Base-by-base conservation (phyloP, 768 basidiomycete genomes). In the Kwoniella newhampshirensis region DNA sequence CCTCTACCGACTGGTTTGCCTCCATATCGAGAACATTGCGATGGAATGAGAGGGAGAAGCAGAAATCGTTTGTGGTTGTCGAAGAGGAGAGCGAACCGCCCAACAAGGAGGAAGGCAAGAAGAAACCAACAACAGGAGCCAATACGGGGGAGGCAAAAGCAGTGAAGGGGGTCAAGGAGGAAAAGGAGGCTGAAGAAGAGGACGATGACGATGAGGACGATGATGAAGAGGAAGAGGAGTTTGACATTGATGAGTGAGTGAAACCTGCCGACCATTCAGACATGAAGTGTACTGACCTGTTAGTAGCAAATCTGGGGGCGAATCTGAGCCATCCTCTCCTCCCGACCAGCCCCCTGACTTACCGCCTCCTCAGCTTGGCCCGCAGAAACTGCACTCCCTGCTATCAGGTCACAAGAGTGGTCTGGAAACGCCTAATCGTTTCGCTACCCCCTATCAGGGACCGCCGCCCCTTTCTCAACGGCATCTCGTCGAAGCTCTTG, bases 1-100 rank as follows among this genome's bases (percentile, higher is more conserved):
- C 96, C 73, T 96, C 92, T 18, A 90, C 89, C 2, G 96, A 99
- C 72, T 99, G 96, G 96, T 98, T 99, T 85, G 86, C 91, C 60
- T 84, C 94, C 3, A 98, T 99, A 62, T 90, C 91, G 32, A 84
- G 96, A 21, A 99, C 94, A 8, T 81, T 99, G 46, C 94, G 97
- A 75, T 98, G 96, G 96, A 99, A 99, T 78, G 94, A 99, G 77
- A 85, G 94, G 21, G 91, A 98, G 78, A 85, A 96, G 43, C 96
- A 99, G 74, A 99, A 98, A 75, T 96, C 92, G 5, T 98, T 98
- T 65, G 96, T 98, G 40, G 89, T 99, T 18, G 91, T 99, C 21
- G 96, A 98, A 74, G 93, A 96, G 70, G 85, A 83, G 28, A 84
- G 86, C 0, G 69, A 78, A 15, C 82, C 82, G 63, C 57, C 66